Percentiles rank a stretch among this genome's conserved stretches.
Evolutionary conservation across 2,329 filamentous ascomycete genomes (phyloP).

Genomic region (Lachnellula suecica): DNA sequence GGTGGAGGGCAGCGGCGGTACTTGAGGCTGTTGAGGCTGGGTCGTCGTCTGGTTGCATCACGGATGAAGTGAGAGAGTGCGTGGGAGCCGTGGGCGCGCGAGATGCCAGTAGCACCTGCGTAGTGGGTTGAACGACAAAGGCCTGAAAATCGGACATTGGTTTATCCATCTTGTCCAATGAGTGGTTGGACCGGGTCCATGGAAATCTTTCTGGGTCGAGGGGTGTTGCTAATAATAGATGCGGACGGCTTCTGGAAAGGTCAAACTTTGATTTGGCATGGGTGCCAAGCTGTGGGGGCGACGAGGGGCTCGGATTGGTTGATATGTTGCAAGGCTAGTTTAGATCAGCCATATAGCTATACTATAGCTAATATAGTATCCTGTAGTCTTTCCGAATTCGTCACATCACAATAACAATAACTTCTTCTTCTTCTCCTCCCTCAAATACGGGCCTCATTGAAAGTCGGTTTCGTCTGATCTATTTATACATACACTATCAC

Average conservation of each 20-base stretch:
- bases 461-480: too few relatives aligned
- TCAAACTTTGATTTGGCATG: not conserved
- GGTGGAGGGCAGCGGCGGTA: not conserved
- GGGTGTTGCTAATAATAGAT: slow-evolving; percentile 11
- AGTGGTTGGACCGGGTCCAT: slow-evolving; percentile 5
- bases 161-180: slow-evolving; percentile 10
- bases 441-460: too few relatives aligned
- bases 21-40: not conserved
- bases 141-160: slow-evolving; percentile 10
- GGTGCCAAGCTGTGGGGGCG: not conserved
- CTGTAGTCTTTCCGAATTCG: too few relatives aligned
- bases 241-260: not conserved
- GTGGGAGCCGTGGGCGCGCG: not conserved
- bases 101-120: not conserved
- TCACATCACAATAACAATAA: too few relatives aligned
- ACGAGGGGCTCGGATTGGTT: not conserved
- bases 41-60: not conserved
- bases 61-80: not conserved
- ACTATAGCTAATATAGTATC: too few relatives aligned
- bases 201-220: not conserved
- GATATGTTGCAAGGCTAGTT: not conserved
- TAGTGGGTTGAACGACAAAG: slow-evolving; percentile 12
- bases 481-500: too few relatives aligned
- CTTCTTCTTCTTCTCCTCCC: not conserved
- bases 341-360: too few relatives aligned